Conservation (phyloP, 139 green algal species). For the Chlamydomonas eustigma region DNA sequence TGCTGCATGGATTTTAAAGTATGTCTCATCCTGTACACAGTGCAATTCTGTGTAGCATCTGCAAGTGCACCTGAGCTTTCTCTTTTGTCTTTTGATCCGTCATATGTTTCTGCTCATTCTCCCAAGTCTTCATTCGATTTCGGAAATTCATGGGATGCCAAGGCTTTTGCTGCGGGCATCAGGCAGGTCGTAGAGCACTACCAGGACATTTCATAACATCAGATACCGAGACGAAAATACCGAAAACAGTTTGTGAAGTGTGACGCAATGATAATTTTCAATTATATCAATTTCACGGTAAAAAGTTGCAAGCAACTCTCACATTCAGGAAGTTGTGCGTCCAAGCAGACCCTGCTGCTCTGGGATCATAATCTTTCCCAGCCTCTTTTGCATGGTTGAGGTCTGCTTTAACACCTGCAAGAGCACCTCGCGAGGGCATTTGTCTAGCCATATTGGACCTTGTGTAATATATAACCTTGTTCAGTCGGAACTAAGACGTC, state of each 20-base stretch:
- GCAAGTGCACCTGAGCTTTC: constrained; percentile 40
- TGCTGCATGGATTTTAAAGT: no score
- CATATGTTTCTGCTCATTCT: constrained; percentile 61
- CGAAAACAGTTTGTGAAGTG: no score
- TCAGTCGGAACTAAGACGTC: no score
- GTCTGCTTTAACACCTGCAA: background rate
- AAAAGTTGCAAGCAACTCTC: no score
- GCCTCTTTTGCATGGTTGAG: background rate
- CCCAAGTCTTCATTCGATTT: constrained; percentile 69
- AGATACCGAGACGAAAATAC: no score
- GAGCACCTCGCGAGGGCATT: background rate
- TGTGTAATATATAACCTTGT: no score
- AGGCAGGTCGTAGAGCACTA: no score
- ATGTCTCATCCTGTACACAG: background rate
- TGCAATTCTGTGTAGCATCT: background rate
- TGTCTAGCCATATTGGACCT: no score
- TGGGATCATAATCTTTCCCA: background rate
- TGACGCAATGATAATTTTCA: no score
- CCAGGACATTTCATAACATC: no score
- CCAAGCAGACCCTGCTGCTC: background rate
- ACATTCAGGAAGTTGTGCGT: constrained; percentile 3
- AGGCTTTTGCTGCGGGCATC: constrained; percentile 40
- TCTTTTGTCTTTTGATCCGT: constrained; percentile 51
- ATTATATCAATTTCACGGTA: no score
- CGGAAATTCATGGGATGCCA: constrained; percentile 84